phyloP scores from a whole-genome alignment of 2,329 filamentous ascomycete genomes.

The Clarireedia sp. region DNA sequence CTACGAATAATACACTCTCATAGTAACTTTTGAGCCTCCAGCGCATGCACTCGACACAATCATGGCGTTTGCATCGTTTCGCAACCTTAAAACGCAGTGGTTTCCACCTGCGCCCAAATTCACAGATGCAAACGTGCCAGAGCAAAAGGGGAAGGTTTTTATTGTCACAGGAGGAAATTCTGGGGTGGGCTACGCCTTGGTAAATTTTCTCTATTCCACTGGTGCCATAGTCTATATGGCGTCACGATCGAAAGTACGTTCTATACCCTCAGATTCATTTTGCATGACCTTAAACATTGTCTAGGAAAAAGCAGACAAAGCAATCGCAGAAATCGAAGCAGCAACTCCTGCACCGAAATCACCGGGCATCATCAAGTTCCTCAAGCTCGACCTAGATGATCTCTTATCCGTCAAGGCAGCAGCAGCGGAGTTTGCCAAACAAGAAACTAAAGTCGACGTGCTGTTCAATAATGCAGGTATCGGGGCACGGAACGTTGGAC shows the following conservation, averaged over 20 bases:
- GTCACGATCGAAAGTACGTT: conserved; percentile 23
- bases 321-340: conserved; percentile 32
- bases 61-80: background rate
- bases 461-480: conserved; percentile 33
- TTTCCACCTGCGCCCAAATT: conserved; percentile 21
- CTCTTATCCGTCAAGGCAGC: conserved; percentile 31
- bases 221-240: conserved; percentile 36
- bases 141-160: conserved; percentile 27
- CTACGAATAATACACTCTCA: too few relatives aligned
- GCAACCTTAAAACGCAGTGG: background rate
- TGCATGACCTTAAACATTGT: conserved; percentile 13
- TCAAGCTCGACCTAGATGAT: conserved; percentile 32
- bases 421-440: conserved; percentile 28
- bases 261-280: background rate
- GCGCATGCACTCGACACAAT: background rate
- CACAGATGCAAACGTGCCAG: conserved; percentile 26
- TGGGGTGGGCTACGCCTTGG: conserved; percentile 32
- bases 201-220: conserved; percentile 31
- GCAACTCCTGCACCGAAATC: conserved; percentile 16
- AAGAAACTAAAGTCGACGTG: conserved; percentile 31
- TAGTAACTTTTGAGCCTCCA: too few relatives aligned
- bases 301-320: conserved; percentile 30
- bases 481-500: background rate
- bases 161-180: conserved; percentile 30
- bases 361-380: conserved; percentile 28